Base-by-base conservation (phyloP, 805 yeast genomes). In the Wickerhamiella lipophila region DNA sequence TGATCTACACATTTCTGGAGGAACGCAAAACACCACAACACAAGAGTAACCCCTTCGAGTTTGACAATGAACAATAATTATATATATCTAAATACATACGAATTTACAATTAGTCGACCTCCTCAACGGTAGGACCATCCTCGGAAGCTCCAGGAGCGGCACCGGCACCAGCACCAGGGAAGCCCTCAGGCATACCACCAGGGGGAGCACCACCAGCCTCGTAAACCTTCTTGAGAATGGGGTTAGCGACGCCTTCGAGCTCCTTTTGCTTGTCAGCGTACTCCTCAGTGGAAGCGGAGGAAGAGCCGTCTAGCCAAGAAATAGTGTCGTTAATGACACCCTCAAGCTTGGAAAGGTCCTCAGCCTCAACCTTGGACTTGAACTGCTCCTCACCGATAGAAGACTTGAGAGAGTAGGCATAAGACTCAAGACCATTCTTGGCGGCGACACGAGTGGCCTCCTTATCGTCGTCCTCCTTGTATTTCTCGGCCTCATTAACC, bases 391-490 rank as follows among this genome's bases (percentile, higher is more conserved):
- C 98, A 64, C 96, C 85, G 72, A 89, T 82, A 63, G 95, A 83
- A 61, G 92, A 76, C 78, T 92, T 96, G 64, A 88, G 85, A 60
- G 94, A 80, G 64, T 94, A 78, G 69, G 92, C 94, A 83, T 89
- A 89, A 65, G 96, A 86, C 79, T 89, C 98, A 70, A 89, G 83
- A 78, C 87, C 88, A 78, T 89, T 96, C 78, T 88, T 89, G 69
- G 95, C 92, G 80, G 92, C 97, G 77, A 89, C 96, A 71, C 83
- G 83, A 88, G 88, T 89, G 74, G 97, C 94, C 83, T 89, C 92
- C 65, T 94, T 96, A 69, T 89, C 96, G 74, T 89, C 98, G 64
- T 95, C 84, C 67, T 89, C 77, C 86, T 89, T 89, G 95, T 87
- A 92, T 74, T 85, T 85, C 77, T 89, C 98, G 64, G 98, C 97